A percentile compares a stretch with the other conserved stretches of the same genome.
Conservation (phyloP, 441 rosid genomes). For the Erodium trifolium region DNA sequence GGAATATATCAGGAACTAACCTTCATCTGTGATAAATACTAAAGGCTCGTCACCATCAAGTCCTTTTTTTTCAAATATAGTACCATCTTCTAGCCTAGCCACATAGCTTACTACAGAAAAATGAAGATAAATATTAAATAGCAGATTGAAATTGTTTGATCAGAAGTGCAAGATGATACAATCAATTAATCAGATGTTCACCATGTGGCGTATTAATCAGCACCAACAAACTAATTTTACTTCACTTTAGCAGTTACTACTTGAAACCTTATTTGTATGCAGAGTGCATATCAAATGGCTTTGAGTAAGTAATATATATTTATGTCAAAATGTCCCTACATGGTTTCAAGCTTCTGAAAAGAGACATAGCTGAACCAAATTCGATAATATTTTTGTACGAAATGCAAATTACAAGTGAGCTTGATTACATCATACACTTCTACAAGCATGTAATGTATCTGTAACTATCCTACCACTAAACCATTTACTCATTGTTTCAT, state of each 20-base stretch:
- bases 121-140: background rate
- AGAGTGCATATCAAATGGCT: conserved; percentile 1
- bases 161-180: background rate
- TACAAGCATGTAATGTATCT: background rate
- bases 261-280: background rate
- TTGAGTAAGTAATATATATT: background rate
- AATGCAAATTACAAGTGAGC: background rate
- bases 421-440: background rate
- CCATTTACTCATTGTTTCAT: too few relatives aligned
- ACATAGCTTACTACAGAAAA: conserved; percentile 42
- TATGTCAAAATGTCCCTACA: background rate
- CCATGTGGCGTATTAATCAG: conserved; percentile 1
- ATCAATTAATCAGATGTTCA: conserved; percentile 6
- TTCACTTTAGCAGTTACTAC: background rate
- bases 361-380: background rate
- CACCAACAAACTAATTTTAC: conserved; percentile 6
- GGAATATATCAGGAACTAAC: conserved; percentile 20
- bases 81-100: conserved; percentile 46
- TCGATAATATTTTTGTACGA: background rate
- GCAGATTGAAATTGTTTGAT: conserved; percentile 2
- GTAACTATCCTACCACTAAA: too few relatives aligned
- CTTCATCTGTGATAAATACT: conserved; percentile 51
- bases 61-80: conserved; percentile 53
- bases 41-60: conserved; percentile 38
- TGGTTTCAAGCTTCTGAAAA: background rate